phyloP scores from a whole-genome alignment of 768 basidiomycete genomes.

The Tylopilus felleus region DNA sequence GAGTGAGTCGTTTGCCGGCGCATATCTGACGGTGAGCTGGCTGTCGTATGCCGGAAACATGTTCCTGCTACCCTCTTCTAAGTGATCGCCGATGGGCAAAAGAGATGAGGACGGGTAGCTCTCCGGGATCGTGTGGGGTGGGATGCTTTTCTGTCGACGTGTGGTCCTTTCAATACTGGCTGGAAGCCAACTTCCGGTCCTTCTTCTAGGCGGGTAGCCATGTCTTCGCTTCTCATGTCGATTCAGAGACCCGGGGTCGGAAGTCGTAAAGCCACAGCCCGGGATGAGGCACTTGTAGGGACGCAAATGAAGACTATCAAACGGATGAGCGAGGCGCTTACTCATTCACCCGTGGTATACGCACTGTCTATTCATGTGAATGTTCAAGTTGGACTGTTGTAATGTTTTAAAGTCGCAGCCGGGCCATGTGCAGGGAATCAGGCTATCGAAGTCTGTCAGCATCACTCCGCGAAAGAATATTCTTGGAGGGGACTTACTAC shows the following conservation, averaged over 20 bases:
- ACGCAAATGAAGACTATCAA: conserved; percentile 9
- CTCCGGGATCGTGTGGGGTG: background rate
- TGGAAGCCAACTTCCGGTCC: background rate
- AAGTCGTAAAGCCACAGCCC: background rate
- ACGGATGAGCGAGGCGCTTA: background rate
- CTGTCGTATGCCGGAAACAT: background rate
- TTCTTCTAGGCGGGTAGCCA: conserved; percentile 7
- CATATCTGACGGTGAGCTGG: background rate
- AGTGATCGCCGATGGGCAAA: background rate
- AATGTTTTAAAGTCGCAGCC: conserved; percentile 23
- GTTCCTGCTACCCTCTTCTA: background rate
- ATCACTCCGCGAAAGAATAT: background rate
- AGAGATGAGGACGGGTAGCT: background rate
- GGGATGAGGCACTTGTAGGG: conserved; percentile 3
- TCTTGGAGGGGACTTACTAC: conserved; percentile 17
- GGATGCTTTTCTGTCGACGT: background rate
- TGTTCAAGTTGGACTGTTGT: conserved; percentile 28
- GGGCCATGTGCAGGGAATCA: conserved; percentile 18
- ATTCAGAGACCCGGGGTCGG: background rate
- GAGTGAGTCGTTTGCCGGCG: background rate
- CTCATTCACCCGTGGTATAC: conserved; percentile 3
- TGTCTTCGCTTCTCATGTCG: background rate
- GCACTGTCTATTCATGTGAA: conserved; percentile 31
- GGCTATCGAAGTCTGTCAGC: conserved; percentile 19
- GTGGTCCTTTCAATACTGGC: background rate